Evolutionary conservation across 1,284 basidiomycete species (phyloP), one percentile per base, ranked within the genome.

Genomic region (Tetrapyrgos nigripes): DNA sequence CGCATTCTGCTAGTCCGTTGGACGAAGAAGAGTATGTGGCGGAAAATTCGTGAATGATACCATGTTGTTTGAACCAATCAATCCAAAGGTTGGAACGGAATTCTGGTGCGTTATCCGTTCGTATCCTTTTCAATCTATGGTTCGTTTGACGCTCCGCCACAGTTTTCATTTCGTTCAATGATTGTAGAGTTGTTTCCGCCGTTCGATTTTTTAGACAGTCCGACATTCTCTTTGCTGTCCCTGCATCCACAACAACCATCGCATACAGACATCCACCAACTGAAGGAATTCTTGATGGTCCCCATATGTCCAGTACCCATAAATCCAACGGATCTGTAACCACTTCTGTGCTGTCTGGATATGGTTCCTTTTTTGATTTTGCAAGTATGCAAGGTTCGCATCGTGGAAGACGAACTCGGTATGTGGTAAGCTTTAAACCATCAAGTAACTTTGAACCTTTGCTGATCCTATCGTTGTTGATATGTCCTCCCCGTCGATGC

Each of bases 1-100:
- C 50, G 4, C 50, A 19, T 40, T 58, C 52, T 4, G 57, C 57
- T 10, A 58, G 19, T 1, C 57, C 57, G 47, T 58, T 58, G 4
- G 29, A 23, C 11, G 49, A 9, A 2, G 56, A 58, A 14, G 56
- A 58, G 47, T 58, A 37, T 4, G 56, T n/a, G 9, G 49, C 19
- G 5, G 53, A 46, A 14, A 23, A 24, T 13, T 28, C 55, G 26
- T 28, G 10, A 29, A 10, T n/a, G 9, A 47, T 58, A 5, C 50
- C 23, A 45, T 52, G 50, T 17, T 44, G 17, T n/a, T 44, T 14
- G 27, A 51, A 31, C 13, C 14, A 51, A 14, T 35, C 33, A 13
- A 19, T 13, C 50, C 50, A 51, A 13, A 35, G 11, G 23, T 33
- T 21, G 23, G 31, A 9, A 24, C 31, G 4, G 17, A 35, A 52